Conservation (phyloP, 768 basidiomycete species). For the Lactarius indigo region DNA sequence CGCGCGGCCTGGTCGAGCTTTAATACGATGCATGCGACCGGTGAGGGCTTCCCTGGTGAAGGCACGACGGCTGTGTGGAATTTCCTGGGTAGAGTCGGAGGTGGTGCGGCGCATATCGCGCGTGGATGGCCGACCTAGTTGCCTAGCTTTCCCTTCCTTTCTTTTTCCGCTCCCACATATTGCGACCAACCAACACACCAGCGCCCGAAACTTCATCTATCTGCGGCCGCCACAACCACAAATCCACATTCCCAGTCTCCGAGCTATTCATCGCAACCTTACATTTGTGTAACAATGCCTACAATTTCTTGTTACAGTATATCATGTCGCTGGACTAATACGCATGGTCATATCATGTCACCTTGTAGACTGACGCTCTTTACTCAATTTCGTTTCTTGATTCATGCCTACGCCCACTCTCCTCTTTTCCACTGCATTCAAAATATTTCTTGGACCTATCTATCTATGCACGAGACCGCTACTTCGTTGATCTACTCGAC, state of each 20-base stretch:
- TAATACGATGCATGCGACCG: slow-evolving; percentile 64
- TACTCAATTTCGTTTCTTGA: no score
- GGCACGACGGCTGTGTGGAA: slow-evolving; percentile 63
- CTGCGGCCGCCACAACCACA: background rate
- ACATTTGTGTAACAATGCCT: background rate
- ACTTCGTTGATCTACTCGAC: no score
- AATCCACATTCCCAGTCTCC: background rate
- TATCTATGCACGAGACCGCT: no score
- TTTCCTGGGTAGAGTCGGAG: slow-evolving; percentile 66
- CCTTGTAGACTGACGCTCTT: slow-evolving; percentile 6
- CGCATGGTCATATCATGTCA: background rate
- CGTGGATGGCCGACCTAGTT: slow-evolving; percentile 74
- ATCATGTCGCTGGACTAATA: background rate
- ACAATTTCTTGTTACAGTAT: background rate
- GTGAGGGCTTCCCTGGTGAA: slow-evolving; percentile 63
- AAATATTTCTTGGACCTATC: no score
- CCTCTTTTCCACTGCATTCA: no score
- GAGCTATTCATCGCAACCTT: background rate
- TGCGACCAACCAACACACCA: background rate
- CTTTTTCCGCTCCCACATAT: background rate
- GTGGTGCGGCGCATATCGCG: slow-evolving; percentile 70
- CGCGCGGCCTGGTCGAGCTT: slow-evolving; percentile 77
- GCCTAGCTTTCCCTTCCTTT: slow-evolving; percentile 3
- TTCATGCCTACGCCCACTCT: no score
- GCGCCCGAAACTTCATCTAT: background rate